These are phyloP conservation scores for Tephrocybe sp. DNA, from an alignment of 768 basidiomycete species.

Conservation along the genomic window DNA sequence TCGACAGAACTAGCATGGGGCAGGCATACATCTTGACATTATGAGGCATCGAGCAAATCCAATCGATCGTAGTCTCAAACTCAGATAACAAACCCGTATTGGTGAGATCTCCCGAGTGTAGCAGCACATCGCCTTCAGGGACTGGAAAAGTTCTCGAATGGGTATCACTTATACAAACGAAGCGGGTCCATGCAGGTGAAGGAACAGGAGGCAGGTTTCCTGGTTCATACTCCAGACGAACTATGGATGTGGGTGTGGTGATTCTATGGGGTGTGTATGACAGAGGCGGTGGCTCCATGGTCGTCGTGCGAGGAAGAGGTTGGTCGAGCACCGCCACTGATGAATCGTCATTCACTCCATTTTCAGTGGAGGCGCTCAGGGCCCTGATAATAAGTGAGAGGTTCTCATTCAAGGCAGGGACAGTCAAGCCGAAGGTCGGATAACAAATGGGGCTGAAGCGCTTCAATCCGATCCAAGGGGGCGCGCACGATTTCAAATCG, in stretches of 20 bases:
- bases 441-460: too few relatives aligned
- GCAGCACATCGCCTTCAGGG: constrained; percentile 61
- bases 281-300: neutral
- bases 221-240: constrained; percentile 37
- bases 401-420: too few relatives aligned
- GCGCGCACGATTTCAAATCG: too few relatives aligned
- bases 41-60: constrained; percentile 58
- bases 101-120: constrained; percentile 67
- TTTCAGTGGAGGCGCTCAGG: too few relatives aligned
- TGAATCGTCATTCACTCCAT: too few relatives aligned
- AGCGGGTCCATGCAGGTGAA: constrained; percentile 48
- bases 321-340: too few relatives aligned
- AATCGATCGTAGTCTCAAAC: constrained; percentile 49
- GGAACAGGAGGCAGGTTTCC: constrained; percentile 28
- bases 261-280: constrained; percentile 13
- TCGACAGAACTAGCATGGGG: neutral
- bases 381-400: too few relatives aligned
- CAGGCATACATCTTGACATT: constrained; percentile 52
- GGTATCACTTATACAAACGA: constrained; percentile 61
- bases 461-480: too few relatives aligned
- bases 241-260: constrained; percentile 26
- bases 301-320: too few relatives aligned
- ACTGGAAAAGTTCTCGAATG: constrained; percentile 43
- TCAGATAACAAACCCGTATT: constrained; percentile 43
- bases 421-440: too few relatives aligned